Evolutionary conservation across 129 eudicot species (phyloP).

Genomic region (Arctium minus): DNA sequence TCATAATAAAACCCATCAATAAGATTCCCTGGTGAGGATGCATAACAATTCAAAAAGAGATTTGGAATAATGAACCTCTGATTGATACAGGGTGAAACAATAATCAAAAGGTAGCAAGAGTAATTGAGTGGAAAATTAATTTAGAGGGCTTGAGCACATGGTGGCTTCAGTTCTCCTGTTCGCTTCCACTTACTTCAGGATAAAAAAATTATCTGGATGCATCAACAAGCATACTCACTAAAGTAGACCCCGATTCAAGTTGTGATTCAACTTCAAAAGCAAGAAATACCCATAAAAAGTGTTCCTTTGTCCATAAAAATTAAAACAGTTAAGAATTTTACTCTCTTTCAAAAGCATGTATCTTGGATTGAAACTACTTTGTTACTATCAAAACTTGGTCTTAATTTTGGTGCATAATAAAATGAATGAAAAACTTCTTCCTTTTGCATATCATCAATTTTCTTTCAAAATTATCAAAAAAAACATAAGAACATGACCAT

Average conservation of each 20-base stretch:
- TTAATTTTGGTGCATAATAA: background rate
- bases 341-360: background rate
- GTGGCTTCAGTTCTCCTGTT: slow-evolving; percentile 22
- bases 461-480: background rate
- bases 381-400: background rate
- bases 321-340: background rate
- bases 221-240: slow-evolving; percentile 23
- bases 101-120: slow-evolving; percentile 6
- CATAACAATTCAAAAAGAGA: slow-evolving; percentile 6
- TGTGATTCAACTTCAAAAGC: slow-evolving; percentile 26
- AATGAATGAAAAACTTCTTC: background rate
- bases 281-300: slow-evolving; percentile 22
- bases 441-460: background rate
- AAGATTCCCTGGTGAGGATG: slow-evolving; percentile 19
- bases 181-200: slow-evolving; percentile 8
- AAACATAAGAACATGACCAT: background rate
- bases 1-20: slow-evolving; percentile 16
- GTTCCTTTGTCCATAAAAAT: slow-evolving; percentile 1
- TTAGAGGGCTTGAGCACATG: slow-evolving; percentile 28
- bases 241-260: slow-evolving; percentile 31
- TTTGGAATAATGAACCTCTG: slow-evolving; percentile 25
- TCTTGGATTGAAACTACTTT: background rate
- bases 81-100: slow-evolving; percentile 12
- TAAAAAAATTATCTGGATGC: background rate
- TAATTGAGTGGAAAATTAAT: background rate